Base-by-base conservation (phyloP, 2,329 filamentous ascomycete genomes). In the Phaeosphaeria sp. region DNA sequence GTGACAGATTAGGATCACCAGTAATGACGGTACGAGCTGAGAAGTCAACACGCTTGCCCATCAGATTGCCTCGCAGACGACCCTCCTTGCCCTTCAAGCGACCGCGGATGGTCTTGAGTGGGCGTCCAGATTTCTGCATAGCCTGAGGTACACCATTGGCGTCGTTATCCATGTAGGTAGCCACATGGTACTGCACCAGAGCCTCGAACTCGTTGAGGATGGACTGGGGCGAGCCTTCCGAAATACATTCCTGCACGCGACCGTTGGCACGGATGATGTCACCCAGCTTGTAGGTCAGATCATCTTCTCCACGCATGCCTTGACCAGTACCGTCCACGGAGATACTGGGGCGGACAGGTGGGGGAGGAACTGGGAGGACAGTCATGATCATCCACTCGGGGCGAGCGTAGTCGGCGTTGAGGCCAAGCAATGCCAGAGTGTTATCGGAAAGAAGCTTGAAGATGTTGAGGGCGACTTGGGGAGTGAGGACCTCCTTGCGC, bases 11-110 rank as follows among this genome's bases (percentile, higher is more conserved):
- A 58, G 95, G 95, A 75, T 99, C 95, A 81, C 95, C 95, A 52
- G 96, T 99, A 77, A 99, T 99, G 82, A 99, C 95, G 30, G 96
- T 99, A 89, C 95, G 95, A 39, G 96, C 96, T 0, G 96, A 99
- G 74, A 99, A 99, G 77, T 99, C 95, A 60, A 99, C 95, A 73
- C 73, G 73, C 64, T 99, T 99, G 64, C 95, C 95, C 96, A 99
- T 99, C 84, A 99, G 83, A 79, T 99, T 99, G 75, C 96, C 95
- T 82, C 95, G 90, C 22, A 99, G 87, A 84, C 95, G 93, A 68
- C 95, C 95, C 76, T 99, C 95, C 81, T 99, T 99, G 63, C 96
- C 96, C 88, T 99, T 99, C 77, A 99, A 85, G 80, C 95, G 93
- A 60, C 93, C 93, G 70, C 96, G 91, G 65, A 99, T 96, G 17